phyloP scores from a whole-genome alignment of 2,329 filamentous ascomycete species.

The Capronia americana region DNA sequence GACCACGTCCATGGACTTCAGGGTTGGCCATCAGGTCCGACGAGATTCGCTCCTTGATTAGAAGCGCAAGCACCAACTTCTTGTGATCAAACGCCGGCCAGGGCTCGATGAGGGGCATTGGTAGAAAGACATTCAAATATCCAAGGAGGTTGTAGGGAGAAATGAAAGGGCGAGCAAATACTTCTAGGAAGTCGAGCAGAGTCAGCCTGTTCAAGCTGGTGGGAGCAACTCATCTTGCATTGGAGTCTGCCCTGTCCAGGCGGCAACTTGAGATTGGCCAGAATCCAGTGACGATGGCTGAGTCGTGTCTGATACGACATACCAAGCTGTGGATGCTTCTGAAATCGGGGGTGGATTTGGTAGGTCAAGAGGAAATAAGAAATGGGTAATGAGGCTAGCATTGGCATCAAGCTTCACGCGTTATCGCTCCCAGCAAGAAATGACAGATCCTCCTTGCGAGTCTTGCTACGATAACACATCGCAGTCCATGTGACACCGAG shows the following conservation, averaged over 20 bases:
- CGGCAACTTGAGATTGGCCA: neutral
- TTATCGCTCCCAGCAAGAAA: neutral
- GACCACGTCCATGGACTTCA: neutral
- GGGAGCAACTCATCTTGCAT: neutral
- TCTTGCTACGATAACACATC: neutral
- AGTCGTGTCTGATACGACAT: neutral
- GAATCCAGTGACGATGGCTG: neutral
- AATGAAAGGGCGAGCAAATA: neutral
- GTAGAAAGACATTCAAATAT: neutral
- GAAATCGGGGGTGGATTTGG: too few relatives aligned
- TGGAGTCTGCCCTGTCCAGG: neutral
- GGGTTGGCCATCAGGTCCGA: neutral
- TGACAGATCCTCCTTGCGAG: neutral
- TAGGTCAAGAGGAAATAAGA: neutral
- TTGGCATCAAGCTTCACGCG: neutral
- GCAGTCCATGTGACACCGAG: neutral
- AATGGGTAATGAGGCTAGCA: neutral
- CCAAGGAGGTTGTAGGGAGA: neutral
- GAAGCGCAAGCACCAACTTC: neutral
- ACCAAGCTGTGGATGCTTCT: neutral
- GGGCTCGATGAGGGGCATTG: neutral
- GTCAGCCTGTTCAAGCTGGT: neutral
- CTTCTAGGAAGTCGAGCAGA: neutral
- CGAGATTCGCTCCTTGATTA: neutral
- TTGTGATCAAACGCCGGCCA: neutral